Evolutionary conservation across 129 eudicot genomes (phyloP).

Genomic region (Smallanthus sonchifolius): DNA sequence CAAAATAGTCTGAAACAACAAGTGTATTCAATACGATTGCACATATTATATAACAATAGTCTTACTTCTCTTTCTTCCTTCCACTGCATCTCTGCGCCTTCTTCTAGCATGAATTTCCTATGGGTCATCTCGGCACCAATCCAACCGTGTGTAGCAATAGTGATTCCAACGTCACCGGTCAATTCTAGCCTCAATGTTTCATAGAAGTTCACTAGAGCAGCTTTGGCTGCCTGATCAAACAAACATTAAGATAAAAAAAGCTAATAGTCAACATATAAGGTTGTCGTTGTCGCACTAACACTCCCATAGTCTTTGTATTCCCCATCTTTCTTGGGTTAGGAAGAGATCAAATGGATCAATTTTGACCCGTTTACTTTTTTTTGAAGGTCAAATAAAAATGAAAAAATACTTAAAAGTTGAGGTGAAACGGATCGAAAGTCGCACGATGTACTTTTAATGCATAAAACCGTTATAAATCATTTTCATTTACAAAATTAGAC

Average conservation of each 20-base stretch:
- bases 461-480: neutral
- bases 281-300: neutral
- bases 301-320: neutral
- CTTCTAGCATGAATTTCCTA: conserved; percentile 80
- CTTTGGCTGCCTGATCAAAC: conserved; percentile 78
- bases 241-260: neutral
- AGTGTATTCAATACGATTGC: neutral
- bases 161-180: conserved; percentile 69
- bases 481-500: neutral
- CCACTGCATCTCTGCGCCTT: conserved; percentile 98
- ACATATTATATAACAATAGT: neutral
- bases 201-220: conserved; percentile 89
- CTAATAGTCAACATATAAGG: neutral
- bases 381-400: neutral
- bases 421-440: neutral
- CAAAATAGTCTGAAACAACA: too few species aligned
- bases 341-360: neutral
- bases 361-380: neutral
- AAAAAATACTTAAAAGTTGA: neutral
- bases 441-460: neutral
- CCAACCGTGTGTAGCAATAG: conserved; percentile 97
- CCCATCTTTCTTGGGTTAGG: neutral
- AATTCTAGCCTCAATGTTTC: conserved; percentile 83
- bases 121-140: conserved; percentile 78
- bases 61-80: conserved; percentile 94